Percentiles rank a stretch among this genome's conserved stretches.
These are phyloP conservation scores for Trichophyton rubrum DNA, from an alignment of 2,329 filamentous ascomycete genomes.

Conservation along the genomic window DNA sequence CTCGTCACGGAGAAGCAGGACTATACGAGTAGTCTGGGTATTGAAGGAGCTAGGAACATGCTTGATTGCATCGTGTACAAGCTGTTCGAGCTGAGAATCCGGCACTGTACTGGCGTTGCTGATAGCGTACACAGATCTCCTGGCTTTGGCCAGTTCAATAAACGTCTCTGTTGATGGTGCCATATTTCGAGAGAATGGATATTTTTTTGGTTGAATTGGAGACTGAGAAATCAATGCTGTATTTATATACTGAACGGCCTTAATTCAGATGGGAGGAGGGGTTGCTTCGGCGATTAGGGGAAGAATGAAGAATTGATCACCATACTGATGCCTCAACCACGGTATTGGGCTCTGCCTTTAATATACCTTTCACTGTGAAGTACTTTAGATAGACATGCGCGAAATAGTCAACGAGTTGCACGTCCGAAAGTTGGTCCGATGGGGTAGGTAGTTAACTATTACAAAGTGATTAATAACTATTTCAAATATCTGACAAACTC, in stretches of 20 bases:
- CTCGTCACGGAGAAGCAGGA: conserved; percentile 68
- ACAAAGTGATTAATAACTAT: not conserved
- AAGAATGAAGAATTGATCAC: not conserved
- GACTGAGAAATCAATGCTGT: not conserved
- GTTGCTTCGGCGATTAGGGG: too few relatives aligned
- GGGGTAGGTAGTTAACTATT: not conserved
- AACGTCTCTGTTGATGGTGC: not conserved
- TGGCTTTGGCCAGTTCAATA: conserved; percentile 22
- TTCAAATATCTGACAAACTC: not conserved
- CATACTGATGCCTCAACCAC: not conserved
- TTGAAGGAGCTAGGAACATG: conserved; percentile 77
- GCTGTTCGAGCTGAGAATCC: conserved; percentile 26
- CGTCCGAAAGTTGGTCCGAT: not conserved
- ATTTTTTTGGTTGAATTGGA: not conserved
- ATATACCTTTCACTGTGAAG: not conserved
- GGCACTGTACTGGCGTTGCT: conserved; percentile 24
- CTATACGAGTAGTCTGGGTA: conserved; percentile 65
- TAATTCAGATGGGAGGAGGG: too few relatives aligned
- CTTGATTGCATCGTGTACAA: conserved; percentile 41
- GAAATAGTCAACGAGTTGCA: not conserved
- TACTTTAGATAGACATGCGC: not conserved
- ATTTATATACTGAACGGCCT: not conserved
- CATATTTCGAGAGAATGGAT: not conserved
- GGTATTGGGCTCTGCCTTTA: not conserved
- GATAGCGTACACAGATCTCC: conserved; percentile 28